A percentile compares a stretch with the other conserved stretches of the same genome.
Evolutionary conservation across 345 rosid species (phyloP).

Genomic region (Anastatica hierochuntica): DNA sequence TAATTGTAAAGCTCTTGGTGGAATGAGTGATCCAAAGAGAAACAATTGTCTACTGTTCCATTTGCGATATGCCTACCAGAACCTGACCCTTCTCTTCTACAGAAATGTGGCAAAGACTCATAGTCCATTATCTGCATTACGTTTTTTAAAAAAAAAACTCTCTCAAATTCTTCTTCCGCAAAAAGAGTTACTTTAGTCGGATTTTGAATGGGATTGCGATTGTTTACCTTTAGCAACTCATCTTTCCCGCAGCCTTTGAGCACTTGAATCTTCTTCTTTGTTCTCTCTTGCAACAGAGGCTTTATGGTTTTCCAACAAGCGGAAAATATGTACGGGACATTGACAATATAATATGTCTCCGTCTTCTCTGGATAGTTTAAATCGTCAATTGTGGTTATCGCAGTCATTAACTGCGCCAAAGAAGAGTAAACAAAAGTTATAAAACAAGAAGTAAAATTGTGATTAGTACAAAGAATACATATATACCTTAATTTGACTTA

Average conservation of each 20-base stretch:
- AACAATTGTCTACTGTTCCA: constrained; percentile 51
- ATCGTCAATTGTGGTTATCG: constrained; percentile 76
- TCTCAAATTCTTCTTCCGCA: constrained; percentile 5
- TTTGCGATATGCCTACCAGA: constrained; percentile 42
- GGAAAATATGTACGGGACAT: constrained; percentile 83
- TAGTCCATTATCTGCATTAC: constrained; percentile 82
- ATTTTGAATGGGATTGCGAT: too few species aligned
- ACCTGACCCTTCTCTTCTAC: constrained; percentile 66
- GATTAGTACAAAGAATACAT: background rate
- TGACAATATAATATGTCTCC: constrained; percentile 74
- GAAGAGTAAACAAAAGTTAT: background rate
- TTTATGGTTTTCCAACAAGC: constrained; percentile 92
- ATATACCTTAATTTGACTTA: constrained; percentile 77
- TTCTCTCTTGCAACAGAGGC: constrained; percentile 93
- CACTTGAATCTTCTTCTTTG: constrained; percentile 81
- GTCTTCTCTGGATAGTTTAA: constrained; percentile 96
- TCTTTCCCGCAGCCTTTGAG: constrained; percentile 73
- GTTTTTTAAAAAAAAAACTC: background rate
- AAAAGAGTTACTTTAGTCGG: background rate
- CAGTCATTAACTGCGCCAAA: constrained; percentile 65
- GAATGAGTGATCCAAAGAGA: constrained; percentile 73
- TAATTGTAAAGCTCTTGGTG: constrained; percentile 78
- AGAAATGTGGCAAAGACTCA: constrained; percentile 89
- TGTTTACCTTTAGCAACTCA: constrained; percentile 72
- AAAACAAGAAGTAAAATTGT: background rate